phyloP scores from a whole-genome alignment of 345 rosid species.

The Orychophragmus violaceus region DNA sequence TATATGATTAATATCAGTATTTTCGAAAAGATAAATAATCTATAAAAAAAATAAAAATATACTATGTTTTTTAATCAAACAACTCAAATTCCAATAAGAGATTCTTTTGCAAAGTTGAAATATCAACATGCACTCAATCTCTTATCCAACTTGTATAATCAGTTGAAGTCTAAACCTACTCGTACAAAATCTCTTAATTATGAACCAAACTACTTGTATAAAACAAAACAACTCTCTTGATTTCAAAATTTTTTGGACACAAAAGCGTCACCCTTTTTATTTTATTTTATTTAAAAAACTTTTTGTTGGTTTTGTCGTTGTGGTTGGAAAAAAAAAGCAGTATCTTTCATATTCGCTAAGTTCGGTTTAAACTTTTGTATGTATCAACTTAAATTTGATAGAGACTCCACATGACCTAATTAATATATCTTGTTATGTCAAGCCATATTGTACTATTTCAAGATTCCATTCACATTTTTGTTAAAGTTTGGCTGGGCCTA shows the following conservation, averaged over 20 bases:
- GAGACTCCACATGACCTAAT: constrained; percentile 8
- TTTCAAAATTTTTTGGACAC: background rate
- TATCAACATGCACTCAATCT: background rate
- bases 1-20: too few relatives aligned
- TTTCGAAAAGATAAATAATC: too few relatives aligned
- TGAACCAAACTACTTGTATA: background rate
- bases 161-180: too few relatives aligned
- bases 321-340: background rate
- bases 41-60: too few relatives aligned
- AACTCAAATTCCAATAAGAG: background rate
- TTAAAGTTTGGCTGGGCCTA: background rate
- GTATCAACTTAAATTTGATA: constrained; percentile 1
- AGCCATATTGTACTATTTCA: background rate
- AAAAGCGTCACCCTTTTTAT: background rate
- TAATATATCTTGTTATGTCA: background rate
- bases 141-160: background rate
- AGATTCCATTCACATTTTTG: constrained; percentile 7
- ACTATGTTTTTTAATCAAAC: too few relatives aligned
- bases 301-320: background rate
- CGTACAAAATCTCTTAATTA: background rate
- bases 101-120: background rate
- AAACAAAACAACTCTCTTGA: background rate
- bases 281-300: too few relatives aligned
- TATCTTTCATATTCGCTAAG: background rate
- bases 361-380: background rate